Evolutionary conservation across 208 protist species (phyloP).

Genomic region (Phytomonas serpens): DNA sequence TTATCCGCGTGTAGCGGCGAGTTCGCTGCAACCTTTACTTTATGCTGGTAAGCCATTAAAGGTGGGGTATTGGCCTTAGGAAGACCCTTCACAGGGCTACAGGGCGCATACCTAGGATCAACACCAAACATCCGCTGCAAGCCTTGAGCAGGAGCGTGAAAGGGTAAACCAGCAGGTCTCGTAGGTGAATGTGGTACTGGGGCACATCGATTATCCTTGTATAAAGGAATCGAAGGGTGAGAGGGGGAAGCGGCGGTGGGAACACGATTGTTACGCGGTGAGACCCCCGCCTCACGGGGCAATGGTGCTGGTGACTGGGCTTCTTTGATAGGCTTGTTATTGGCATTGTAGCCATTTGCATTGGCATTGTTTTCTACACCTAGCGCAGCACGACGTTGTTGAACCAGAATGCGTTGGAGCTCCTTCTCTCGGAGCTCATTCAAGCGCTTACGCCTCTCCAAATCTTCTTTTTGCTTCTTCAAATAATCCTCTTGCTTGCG

Average conservation of each 20-base stretch:
- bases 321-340: conserved; percentile 5
- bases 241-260: not conserved
- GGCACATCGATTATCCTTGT: not conserved
- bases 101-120: not conserved
- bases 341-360: conserved; percentile 15
- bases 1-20: not conserved
- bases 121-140: not conserved
- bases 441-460: conserved; percentile 36
- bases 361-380: conserved; percentile 8
- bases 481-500: conserved; percentile 84
- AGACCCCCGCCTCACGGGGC: not conserved
- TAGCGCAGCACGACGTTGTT: conserved; percentile 32
- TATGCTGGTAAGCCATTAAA: not conserved
- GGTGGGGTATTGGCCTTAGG: not conserved
- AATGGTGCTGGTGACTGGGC: conserved; percentile 8
- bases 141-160: not conserved
- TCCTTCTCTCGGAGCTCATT: conserved; percentile 55
- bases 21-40: not conserved
- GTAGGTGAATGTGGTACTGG: not conserved
- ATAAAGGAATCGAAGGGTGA: not conserved
- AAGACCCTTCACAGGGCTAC: not conserved
- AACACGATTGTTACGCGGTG: not conserved
- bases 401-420: conserved; percentile 53
- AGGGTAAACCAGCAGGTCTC: not conserved
- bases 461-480: conserved; percentile 42